Evolutionary conservation across 75 land plant species (phyloP).

Genomic region (Ceratopteris richardii): DNA sequence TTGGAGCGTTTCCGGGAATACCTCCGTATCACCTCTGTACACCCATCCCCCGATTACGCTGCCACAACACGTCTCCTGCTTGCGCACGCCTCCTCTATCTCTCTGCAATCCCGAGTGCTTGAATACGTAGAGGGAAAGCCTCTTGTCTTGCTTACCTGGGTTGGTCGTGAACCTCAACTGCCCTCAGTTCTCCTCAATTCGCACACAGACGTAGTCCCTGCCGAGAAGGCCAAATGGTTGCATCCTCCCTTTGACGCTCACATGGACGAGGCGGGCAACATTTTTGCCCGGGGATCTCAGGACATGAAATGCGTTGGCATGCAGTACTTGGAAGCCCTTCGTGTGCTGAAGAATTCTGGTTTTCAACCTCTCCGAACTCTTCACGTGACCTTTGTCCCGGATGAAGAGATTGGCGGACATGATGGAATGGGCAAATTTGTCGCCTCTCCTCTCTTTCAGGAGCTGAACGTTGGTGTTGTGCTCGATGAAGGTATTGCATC

Average conservation of each 20-base stretch:
- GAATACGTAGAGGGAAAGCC: slow-evolving; percentile 71
- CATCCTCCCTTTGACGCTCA: slow-evolving; percentile 66
- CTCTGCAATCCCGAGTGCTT: slow-evolving; percentile 28
- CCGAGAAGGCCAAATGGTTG: slow-evolving; percentile 60
- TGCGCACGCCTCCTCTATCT: slow-evolving; percentile 43
- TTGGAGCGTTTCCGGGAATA: slow-evolving; percentile 53
- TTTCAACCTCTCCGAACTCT: slow-evolving; percentile 54
- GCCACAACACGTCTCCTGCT: slow-evolving; percentile 46
- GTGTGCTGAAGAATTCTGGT: slow-evolving; percentile 37
- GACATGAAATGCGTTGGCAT: slow-evolving; percentile 97
- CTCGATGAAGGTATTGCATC: slow-evolving; percentile 91
- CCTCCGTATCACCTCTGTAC: slow-evolving; percentile 70
- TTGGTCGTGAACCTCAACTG: slow-evolving; percentile 46
- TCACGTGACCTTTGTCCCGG: slow-evolving; percentile 79
- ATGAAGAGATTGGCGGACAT: slow-evolving; percentile 88
- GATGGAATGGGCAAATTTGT: slow-evolving; percentile 60
- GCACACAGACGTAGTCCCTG: slow-evolving; percentile 87
- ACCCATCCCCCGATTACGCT: slow-evolving; percentile 65
- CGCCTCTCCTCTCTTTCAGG: slow-evolving; percentile 43
- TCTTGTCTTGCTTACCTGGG: slow-evolving; percentile 72
- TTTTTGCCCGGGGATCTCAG: slow-evolving; percentile 87
- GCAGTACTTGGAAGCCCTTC: slow-evolving; percentile 91
- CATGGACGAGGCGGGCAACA: slow-evolving; percentile 41
- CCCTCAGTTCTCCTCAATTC: slow-evolving; percentile 86
- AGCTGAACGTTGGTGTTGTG: slow-evolving; percentile 63